A percentile compares a stretch with the other conserved stretches of the same genome.
Evolutionary conservation across 192 early-diverging fungal genomes (phyloP).

Genomic region (Coemansia asiatica): DNA sequence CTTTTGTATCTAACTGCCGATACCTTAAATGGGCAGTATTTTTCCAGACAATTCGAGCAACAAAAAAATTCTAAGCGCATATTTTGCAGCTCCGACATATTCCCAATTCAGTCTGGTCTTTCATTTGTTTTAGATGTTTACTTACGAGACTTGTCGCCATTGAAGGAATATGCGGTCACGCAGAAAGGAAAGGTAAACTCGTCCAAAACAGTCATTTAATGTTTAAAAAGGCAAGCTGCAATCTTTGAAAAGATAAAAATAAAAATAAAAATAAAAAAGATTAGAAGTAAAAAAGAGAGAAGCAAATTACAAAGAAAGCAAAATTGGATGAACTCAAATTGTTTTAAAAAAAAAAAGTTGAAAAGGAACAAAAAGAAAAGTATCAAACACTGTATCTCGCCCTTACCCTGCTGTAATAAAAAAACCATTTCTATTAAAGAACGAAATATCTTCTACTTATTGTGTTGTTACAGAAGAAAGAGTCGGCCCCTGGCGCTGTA

Average conservation of each 20-base stretch:
- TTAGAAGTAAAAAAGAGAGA: neutral
- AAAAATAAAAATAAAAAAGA: neutral
- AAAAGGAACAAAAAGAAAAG: neutral
- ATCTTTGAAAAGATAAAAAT: neutral
- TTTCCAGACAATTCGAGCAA: too few species aligned
- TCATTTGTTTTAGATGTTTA: slow-evolving; percentile 10
- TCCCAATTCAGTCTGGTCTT: too few species aligned
- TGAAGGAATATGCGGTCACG: slow-evolving; percentile 93
- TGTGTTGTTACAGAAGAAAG: neutral
- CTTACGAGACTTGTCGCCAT: slow-evolving; percentile 83
- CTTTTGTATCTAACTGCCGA: too few species aligned
- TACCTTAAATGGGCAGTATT: too few species aligned
- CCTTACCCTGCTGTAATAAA: neutral
- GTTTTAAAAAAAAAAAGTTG: neutral
- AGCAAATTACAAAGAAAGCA: too few species aligned
- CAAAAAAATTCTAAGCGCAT: too few species aligned
- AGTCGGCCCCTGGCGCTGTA: slow-evolving; percentile 35
- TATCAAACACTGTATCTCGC: too few species aligned
- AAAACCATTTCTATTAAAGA: too few species aligned
- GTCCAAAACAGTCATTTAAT: slow-evolving; percentile 46
- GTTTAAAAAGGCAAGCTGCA: neutral
- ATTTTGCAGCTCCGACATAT: slow-evolving; percentile 1
- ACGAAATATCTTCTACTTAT: too few species aligned
- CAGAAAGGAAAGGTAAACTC: slow-evolving; percentile 56
- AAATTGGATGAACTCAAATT: neutral